These are phyloP conservation scores for Tulasnella sp. DNA, from an alignment of 768 basidiomycete species.

Conservation along the genomic window DNA sequence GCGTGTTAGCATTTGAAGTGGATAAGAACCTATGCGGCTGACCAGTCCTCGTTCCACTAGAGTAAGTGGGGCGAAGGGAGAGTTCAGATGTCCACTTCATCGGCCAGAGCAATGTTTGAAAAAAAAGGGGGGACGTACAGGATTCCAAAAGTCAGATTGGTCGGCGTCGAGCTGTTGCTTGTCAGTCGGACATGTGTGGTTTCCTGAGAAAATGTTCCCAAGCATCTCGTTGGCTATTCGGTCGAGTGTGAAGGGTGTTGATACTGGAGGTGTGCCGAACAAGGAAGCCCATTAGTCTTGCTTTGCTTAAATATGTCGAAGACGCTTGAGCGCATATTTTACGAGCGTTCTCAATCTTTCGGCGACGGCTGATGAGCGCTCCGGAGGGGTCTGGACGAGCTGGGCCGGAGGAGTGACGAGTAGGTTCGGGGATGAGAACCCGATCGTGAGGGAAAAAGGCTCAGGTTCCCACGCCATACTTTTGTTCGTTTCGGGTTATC, in stretches of 20 bases:
- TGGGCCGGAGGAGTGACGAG: neutral
- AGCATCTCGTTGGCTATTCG: neutral
- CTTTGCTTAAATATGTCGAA: neutral
- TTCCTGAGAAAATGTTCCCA: neutral
- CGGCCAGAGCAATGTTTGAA: neutral
- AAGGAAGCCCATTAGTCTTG: neutral
- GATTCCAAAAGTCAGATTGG: neutral
- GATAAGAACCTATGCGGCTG: neutral
- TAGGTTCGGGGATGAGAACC: neutral
- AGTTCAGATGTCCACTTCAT: neutral
- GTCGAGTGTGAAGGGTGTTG: neutral
- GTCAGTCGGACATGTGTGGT: neutral
- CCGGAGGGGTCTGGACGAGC: neutral
- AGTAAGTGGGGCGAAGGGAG: no score
- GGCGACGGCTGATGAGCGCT: neutral
- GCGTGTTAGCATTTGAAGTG: neutral
- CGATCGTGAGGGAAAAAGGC: neutral
- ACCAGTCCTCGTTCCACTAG: neutral
- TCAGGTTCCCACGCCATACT: neutral
- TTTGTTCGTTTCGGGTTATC: slow-evolving; percentile 1
- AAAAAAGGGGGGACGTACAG: neutral
- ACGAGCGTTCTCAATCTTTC: neutral
- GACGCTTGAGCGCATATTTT: neutral
- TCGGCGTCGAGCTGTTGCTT: neutral
- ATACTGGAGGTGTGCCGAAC: neutral